Evolutionary conservation across 2,329 filamentous ascomycete species (phyloP), one percentile per base, ranked within the genome.

Genomic region (Penicillium griseofulvum): DNA sequence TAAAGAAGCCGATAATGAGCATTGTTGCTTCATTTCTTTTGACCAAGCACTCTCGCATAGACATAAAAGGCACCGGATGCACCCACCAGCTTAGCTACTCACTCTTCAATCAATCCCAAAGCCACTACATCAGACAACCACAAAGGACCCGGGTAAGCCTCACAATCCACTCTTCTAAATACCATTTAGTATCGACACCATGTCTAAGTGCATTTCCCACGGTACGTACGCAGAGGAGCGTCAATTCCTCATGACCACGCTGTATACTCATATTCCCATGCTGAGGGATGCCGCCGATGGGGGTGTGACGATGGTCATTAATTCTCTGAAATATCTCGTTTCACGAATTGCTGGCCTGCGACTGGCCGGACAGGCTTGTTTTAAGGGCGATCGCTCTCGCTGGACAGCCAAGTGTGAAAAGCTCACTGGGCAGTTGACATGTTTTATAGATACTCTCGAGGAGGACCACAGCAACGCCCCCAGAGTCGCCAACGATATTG

Each of bases 241-340:
- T 2, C 26, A 12, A 8, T 10, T 33, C 11, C 36, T 55, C 17
- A 14, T 41, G 36, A 52, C 49, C 49, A 52, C 53, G 2, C 24
- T 55, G 14, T n/a, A 42, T n/a, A 28, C 42, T n/a, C 53, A 47
- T 31, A 47, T 46, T n/a, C 22, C 47, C 36, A 55, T 55, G 31
- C 53, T 55, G 29, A 24, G 33, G 17, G 34, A 46, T 12, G 42
- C 36, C 8, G 2, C 37, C 17, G 34, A 17, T 5, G 28, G 31
- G 4, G 17, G 11, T 17, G 37, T 17, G 1, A 8, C 26, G 6
- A 36, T 42, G 14, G 28, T 24, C 5, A 28, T 47, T 7, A 26
- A 33, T 4, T 39, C 34, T 10, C 28, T 55, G 4, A n/a, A 6
- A 14, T 22, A 34, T 7, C 41, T 55, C 3, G 33, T 51, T 11